Percentiles rank a stretch among this genome's conserved stretches.
Conservation (phyloP, 371 early-diverging fungal species). For the Mortierella sp. region DNA sequence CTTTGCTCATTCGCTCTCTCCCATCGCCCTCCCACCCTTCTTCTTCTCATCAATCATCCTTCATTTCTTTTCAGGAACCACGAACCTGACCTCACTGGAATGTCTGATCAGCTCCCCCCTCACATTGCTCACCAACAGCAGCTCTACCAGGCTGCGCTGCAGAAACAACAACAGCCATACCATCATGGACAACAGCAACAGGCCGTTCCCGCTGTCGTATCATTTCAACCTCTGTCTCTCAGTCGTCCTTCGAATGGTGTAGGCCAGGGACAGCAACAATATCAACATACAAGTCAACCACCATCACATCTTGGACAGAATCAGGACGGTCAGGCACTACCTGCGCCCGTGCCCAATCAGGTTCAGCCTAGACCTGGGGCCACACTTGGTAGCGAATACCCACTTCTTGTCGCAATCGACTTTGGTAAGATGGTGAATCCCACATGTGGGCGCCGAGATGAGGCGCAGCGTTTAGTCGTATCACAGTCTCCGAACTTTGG, state of each 20-base stretch:
- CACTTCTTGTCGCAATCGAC: constrained; percentile 49
- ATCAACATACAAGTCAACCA: constrained; percentile 7
- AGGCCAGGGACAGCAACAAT: constrained; percentile 16
- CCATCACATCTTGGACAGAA: constrained; percentile 6
- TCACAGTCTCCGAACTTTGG: not conserved
- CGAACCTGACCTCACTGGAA: constrained; percentile 1
- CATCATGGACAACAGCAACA: constrained; percentile 27
- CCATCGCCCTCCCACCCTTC: not conserved
- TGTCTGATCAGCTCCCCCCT: constrained; percentile 47
- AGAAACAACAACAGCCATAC: constrained; percentile 11
- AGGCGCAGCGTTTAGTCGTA: not conserved
- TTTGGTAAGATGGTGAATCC: constrained; percentile 53
- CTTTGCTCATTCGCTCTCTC: not conserved
- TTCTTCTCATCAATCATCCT: constrained; percentile 3
- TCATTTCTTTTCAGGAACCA: not conserved
- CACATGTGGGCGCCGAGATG: not conserved
- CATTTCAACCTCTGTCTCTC: constrained; percentile 36
- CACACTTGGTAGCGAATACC: constrained; percentile 37
- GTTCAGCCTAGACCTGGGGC: constrained; percentile 26
- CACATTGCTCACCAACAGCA: constrained; percentile 42
- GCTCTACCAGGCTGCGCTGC: not conserved
- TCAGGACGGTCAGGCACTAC: constrained; percentile 16
- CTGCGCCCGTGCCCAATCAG: constrained; percentile 8
- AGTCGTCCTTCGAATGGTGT: constrained; percentile 16
- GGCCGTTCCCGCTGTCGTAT: constrained; percentile 27